Evolutionary conservation across 371 early-diverging fungal species (phyloP).

Genomic region (Homolaphlyctis polyrhiza): DNA sequence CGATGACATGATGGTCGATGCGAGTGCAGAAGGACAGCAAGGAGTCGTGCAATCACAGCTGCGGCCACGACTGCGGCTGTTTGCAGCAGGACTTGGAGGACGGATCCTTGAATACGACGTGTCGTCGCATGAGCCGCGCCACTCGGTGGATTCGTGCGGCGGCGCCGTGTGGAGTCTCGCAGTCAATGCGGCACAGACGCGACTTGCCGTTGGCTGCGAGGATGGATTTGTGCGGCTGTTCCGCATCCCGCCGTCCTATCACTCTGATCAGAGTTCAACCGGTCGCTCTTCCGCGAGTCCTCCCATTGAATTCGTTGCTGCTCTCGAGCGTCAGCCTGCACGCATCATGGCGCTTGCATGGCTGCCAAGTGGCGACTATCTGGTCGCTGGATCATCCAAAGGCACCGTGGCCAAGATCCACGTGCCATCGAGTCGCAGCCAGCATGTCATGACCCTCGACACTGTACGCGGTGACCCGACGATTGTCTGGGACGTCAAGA

Average conservation of each 20-base stretch:
- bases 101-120: slow-evolving; percentile 87
- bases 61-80: slow-evolving; percentile 72
- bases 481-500: slow-evolving; percentile 52
- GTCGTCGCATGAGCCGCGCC: slow-evolving; percentile 56
- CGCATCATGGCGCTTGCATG: slow-evolving; percentile 83
- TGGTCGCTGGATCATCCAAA: slow-evolving; percentile 83
- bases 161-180: slow-evolving; percentile 93
- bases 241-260: slow-evolving; percentile 10
- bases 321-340: slow-evolving; percentile 58
- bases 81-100: slow-evolving; percentile 82
- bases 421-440: slow-evolving; percentile 39
- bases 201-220: slow-evolving; percentile 86
- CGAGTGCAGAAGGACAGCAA: slow-evolving; percentile 29
- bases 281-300: no score
- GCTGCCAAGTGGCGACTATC: slow-evolving; percentile 63
- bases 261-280: no score
- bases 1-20: not conserved
- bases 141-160: slow-evolving; percentile 73
- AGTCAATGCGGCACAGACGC: slow-evolving; percentile 66
- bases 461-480: slow-evolving; percentile 32
- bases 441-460: slow-evolving; percentile 22
- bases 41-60: slow-evolving; percentile 14
- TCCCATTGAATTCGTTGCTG: slow-evolving; percentile 60
- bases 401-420: slow-evolving; percentile 73
- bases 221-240: slow-evolving; percentile 88